Conservation (phyloP, 768 basidiomycete species). For the Epithele typhae region DNA sequence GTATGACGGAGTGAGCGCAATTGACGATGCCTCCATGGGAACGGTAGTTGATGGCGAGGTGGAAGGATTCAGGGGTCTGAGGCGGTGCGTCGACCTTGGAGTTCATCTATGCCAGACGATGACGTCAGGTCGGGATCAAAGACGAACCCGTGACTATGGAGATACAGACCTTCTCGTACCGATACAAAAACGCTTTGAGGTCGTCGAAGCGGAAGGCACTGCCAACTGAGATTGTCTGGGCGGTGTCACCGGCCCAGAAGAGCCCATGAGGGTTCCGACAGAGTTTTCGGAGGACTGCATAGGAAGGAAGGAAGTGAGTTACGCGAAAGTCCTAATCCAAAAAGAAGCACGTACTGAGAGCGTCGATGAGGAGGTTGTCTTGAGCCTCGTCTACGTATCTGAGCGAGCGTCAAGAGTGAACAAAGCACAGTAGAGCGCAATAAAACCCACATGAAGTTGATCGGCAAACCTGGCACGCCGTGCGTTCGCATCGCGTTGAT, state of each 20-base stretch:
- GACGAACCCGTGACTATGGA: too few relatives aligned
- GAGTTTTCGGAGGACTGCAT: conserved; percentile 54
- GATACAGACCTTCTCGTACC: too few relatives aligned
- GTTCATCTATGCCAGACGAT: too few relatives aligned
- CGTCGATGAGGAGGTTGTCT: conserved; percentile 66
- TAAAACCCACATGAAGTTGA: too few relatives aligned
- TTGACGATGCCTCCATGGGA: conserved; percentile 74
- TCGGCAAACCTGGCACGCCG: too few relatives aligned
- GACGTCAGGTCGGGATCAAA: too few relatives aligned
- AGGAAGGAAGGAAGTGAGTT: conserved; percentile 55
- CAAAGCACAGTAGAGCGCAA: too few relatives aligned
- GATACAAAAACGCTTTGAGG: conserved; percentile 63
- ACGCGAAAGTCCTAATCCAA: conserved; percentile 68
- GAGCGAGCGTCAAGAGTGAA: too few relatives aligned
- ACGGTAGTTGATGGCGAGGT: conserved; percentile 61
- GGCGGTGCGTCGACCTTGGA: too few relatives aligned
- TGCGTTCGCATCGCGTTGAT: too few relatives aligned
- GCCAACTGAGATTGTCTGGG: conserved; percentile 71
- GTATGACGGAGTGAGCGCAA: conserved; percentile 61
- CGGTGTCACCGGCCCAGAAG: conserved; percentile 80
- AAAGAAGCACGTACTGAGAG: conserved; percentile 48
- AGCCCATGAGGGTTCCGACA: conserved; percentile 62
- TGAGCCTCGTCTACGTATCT: conserved; percentile 76
- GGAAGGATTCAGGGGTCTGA: conserved; percentile 33
- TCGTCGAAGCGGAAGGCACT: conserved; percentile 72